Percentiles rank a stretch among this genome's conserved stretches.
Evolutionary conservation across 2,329 filamentous ascomycete species (phyloP).

Genomic region (Claviceps pazoutovae): DNA sequence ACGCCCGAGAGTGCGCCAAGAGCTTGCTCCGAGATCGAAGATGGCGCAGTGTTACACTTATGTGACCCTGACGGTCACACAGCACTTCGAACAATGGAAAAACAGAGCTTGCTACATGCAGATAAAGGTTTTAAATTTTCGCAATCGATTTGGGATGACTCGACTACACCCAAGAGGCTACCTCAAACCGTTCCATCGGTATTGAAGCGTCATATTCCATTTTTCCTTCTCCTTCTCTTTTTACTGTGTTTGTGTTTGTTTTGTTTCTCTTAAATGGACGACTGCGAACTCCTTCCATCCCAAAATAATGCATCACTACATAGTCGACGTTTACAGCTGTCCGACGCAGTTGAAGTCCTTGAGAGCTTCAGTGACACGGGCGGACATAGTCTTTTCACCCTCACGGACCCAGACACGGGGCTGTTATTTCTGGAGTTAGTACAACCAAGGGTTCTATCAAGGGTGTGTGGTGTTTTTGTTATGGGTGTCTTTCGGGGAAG

Average conservation of each 20-base stretch:
- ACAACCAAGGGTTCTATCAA: neutral
- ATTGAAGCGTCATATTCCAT: neutral
- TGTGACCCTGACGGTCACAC: no score
- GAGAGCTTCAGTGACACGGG: constrained; percentile 66
- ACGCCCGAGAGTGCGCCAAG: no score
- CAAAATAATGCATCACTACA: neutral
- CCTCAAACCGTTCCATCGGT: neutral
- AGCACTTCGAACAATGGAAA: neutral
- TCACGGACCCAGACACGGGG: constrained; percentile 91
- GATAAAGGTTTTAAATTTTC: neutral
- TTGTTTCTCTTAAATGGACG: neutral
- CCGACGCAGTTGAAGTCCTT: constrained; percentile 65
- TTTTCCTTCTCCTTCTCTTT: neutral
- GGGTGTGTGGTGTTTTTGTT: neutral
- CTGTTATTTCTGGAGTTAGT: constrained; percentile 21
- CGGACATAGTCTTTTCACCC: constrained; percentile 93
- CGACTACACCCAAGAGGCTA: neutral
- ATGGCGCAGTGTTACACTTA: no score
- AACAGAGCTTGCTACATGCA: neutral
- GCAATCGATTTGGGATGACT: neutral
- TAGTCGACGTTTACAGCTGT: constrained; percentile 15
- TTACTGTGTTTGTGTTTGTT: neutral
- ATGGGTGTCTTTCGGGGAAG: neutral
- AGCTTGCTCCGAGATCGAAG: no score
- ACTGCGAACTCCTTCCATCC: neutral